Evolutionary conservation across 331 rosid species (phyloP).

Genomic region (Cucumis variabilis): DNA sequence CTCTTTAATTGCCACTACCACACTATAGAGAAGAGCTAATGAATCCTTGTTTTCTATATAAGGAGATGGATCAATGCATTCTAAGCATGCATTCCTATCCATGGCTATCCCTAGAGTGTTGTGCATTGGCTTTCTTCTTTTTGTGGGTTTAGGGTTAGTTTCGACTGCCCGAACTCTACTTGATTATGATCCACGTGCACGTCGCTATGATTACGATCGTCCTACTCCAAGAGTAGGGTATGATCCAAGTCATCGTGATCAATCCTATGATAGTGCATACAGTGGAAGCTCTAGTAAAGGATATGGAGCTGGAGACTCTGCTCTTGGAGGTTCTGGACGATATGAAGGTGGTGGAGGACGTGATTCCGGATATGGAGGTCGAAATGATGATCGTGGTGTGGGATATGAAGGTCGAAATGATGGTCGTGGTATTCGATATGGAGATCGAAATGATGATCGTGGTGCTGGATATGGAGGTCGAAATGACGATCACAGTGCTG

Average conservation of each 20-base stretch:
- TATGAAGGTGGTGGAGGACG: constrained; percentile 34
- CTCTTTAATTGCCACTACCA: background rate
- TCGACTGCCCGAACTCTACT: constrained; percentile 62
- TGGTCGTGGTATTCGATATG: background rate
- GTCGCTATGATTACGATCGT: background rate
- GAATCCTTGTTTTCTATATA: constrained; percentile 7
- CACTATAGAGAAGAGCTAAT: background rate
- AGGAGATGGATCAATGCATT: background rate
- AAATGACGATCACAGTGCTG: too few relatives aligned
- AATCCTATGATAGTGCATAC: constrained; percentile 26
- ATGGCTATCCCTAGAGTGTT: background rate
- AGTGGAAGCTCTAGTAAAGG: constrained; percentile 39
- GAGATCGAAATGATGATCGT: too few relatives aligned
- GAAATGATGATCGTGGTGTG: background rate
- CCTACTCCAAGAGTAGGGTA: background rate
- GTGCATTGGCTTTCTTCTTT: constrained; percentile 33
- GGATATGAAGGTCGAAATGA: background rate
- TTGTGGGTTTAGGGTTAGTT: constrained; percentile 47
- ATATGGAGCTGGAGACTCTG: constrained; percentile 38
- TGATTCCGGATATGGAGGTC: constrained; percentile 41
- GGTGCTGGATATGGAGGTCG: background rate
- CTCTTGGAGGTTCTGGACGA: constrained; percentile 40
- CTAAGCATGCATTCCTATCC: background rate
- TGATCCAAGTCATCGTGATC: background rate
- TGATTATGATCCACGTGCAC: constrained; percentile 7